Evolutionary conservation across 1,139 yeast species (phyloP), one percentile per base, ranked within the genome.

Genomic region (Suhomyces choctaworum): DNA sequence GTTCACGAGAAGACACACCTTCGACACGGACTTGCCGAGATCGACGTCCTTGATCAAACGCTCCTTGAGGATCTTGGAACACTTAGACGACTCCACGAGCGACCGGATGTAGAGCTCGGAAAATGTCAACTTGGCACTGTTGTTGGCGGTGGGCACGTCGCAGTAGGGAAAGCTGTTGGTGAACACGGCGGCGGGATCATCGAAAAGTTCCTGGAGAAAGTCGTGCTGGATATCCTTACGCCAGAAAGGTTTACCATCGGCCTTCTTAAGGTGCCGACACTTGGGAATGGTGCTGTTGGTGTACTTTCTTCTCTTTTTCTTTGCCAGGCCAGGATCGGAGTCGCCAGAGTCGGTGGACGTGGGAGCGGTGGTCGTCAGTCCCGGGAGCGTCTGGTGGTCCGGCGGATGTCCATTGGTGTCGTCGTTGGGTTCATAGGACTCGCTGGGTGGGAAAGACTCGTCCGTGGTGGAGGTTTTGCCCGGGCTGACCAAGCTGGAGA

Each of bases 181-280:
- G 61, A 92, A 92, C 5, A 85, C 88, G 29, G 73, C 64, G 25
- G 73, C 62, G 16, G 73, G 66, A 52, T 89, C 82, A 48, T 75
- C 71, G 51, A 92, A 84, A 13, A 92, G 59, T 17, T 70, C 66
- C 32, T 70, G 67, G 38, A 92, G 64, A 49, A 90, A 86, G 48
- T 84, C 92, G 56, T 82, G 86, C 56, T 90, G 97, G 39, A 92
- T 82, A 52, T 92, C 97, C 41, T 67, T 76, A 33, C 97, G 71
- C 84, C 95, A 85, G 43, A 90, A 79, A 12, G 96, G 95, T 50
- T 86, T 95, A 4, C 97, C 97, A 53, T 92, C 97, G 12, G 80
- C 73, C 54, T 90, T 90, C 58, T 90, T 92, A 49, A 92, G 64
- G 56, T 86, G 95, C 31, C 85, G 70, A 22, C 44, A 42, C 32